Conservation (phyloP, 225 moss, liverwort and hornwort genomes). For the Marchantia polymorpha region DNA sequence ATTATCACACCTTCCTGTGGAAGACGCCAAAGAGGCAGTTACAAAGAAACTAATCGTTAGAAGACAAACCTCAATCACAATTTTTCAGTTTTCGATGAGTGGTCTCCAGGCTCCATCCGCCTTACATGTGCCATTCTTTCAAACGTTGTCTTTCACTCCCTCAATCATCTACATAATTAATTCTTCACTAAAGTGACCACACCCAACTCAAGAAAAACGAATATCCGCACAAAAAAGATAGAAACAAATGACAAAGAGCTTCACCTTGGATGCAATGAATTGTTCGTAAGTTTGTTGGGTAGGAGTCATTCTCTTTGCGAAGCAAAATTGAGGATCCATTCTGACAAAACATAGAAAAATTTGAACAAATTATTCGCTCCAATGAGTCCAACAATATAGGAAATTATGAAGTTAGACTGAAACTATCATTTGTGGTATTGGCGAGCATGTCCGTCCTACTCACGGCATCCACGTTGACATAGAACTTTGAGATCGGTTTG, state of each 20-base stretch:
- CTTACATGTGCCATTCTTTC: too few species aligned
- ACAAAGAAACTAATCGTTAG: not conserved
- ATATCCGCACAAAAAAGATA: not conserved
- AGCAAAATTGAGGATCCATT: conserved; percentile 38
- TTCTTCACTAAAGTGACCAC: not conserved
- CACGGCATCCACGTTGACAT: too few species aligned
- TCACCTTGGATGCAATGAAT: conserved; percentile 14
- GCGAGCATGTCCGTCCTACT: too few species aligned
- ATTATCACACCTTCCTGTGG: conserved; percentile 12
- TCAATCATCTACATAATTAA: too few species aligned
- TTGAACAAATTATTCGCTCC: not conserved
- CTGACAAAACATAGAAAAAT: conserved; percentile 1
- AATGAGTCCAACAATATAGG: not conserved
- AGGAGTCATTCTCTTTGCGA: conserved; percentile 30
- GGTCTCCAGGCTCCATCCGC: too few species aligned
- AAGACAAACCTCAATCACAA: too few species aligned
- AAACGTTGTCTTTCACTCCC: too few species aligned
- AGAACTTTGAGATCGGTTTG: too few species aligned
- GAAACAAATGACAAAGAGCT: not conserved
- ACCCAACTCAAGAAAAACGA: not conserved
- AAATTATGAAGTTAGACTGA: too few species aligned
- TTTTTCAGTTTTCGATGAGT: too few species aligned
- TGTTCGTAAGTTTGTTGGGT: conserved; percentile 3
- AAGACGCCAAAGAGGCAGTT: not conserved
- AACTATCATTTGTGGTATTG: too few species aligned